Conservation (phyloP, 768 basidiomycete species). For the Coprinopsis sp. region DNA sequence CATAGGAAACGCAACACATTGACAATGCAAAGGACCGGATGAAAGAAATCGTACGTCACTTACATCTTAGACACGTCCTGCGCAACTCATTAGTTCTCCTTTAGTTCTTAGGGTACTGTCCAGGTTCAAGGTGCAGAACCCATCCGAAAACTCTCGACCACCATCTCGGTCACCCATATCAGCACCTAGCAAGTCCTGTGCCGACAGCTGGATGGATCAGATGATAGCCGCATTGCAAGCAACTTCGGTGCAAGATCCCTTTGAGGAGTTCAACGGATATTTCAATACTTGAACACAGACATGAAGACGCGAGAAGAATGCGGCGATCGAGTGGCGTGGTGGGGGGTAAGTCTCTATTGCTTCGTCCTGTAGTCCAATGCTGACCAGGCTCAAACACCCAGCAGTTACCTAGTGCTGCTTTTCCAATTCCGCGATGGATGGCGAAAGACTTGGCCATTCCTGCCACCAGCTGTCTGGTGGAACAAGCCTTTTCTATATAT, state of each 20-base stretch:
- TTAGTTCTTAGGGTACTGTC: no score
- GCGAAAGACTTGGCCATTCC: constrained; percentile 17
- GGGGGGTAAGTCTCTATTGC: constrained; percentile 10
- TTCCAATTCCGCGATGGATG: constrained; percentile 10
- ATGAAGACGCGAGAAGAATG: constrained; percentile 5
- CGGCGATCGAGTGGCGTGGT: constrained; percentile 9
- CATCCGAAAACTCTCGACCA: background rate
- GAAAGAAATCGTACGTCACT: background rate
- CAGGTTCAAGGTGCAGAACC: background rate
- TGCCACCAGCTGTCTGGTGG: constrained; percentile 6
- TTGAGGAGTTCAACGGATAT: background rate
- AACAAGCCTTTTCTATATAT: no score
- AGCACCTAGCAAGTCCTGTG: background rate
- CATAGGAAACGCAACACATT: constrained; percentile 6
- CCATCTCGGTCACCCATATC: background rate
- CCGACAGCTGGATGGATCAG: background rate
- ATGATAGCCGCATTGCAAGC: no score
- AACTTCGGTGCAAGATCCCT: background rate
- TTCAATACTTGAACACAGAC: background rate
- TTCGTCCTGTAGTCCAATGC: no score
- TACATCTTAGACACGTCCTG: background rate
- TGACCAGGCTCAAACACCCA: background rate
- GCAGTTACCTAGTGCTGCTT: constrained; percentile 9
- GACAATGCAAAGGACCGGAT: background rate
- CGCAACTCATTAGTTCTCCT: background rate